Conservation (phyloP, 2,329 filamentous ascomycete genomes). For the Sphaerulina vaccinii region DNA sequence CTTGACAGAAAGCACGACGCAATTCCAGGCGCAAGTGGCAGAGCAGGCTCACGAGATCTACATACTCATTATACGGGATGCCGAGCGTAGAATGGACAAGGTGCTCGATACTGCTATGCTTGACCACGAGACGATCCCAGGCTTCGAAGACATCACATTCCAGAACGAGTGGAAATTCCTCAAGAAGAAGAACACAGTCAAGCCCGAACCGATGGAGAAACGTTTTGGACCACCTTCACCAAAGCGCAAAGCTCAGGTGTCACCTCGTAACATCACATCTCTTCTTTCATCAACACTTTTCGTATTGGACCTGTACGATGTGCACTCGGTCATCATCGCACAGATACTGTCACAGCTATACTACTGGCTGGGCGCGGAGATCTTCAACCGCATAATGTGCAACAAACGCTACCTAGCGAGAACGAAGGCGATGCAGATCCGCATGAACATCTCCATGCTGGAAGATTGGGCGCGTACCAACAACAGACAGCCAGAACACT, state of each 20-base stretch:
- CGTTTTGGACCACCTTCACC: slow-evolving; percentile 89
- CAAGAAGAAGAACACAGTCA: slow-evolving; percentile 83
- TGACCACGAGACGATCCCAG: slow-evolving; percentile 96
- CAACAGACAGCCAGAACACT: slow-evolving; percentile 92
- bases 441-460: slow-evolving; percentile 93
- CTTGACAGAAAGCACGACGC: slow-evolving; percentile 73
- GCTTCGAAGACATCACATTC: slow-evolving; percentile 93
- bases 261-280: slow-evolving; percentile 92
- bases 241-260: slow-evolving; percentile 85
- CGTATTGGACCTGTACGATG: slow-evolving; percentile 96
- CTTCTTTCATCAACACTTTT: slow-evolving; percentile 93
- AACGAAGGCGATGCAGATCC: slow-evolving; percentile 99
- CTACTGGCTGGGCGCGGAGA: slow-evolving; percentile 93
- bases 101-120: slow-evolving; percentile 90
- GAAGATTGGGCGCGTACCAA: slow-evolving; percentile 96
- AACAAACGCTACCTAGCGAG: slow-evolving; percentile 90
- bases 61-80: slow-evolving; percentile 93
- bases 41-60: slow-evolving; percentile 98
- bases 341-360: slow-evolving; percentile 90
- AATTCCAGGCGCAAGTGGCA: slow-evolving; percentile 89
- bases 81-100: slow-evolving; percentile 93
- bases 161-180: slow-evolving; percentile 99
- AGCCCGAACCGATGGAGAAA: slow-evolving; percentile 85
- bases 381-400: slow-evolving; percentile 97
- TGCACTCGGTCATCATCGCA: slow-evolving; percentile 91